Percentiles rank a stretch among this genome's conserved stretches.
These are phyloP conservation scores for Rickenella mellea DNA, from an alignment of 768 basidiomycete genomes.

Conservation along the genomic window DNA sequence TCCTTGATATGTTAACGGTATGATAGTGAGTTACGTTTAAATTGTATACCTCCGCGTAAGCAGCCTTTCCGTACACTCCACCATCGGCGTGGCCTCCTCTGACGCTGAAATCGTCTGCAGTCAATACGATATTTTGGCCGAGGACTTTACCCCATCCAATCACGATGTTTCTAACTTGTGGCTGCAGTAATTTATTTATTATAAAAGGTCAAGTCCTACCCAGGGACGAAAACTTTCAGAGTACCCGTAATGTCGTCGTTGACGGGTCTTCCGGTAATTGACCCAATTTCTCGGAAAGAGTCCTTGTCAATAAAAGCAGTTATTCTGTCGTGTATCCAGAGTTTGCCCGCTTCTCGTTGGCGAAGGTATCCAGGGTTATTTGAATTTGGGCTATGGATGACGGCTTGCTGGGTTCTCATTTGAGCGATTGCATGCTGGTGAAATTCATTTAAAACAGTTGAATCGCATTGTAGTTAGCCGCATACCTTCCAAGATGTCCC, in stretches of 20 bases:
- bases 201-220: not conserved
- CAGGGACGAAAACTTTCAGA: constrained; percentile 6
- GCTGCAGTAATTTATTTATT: not conserved
- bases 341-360: constrained; percentile 10
- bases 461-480: too few species aligned
- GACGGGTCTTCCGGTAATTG: constrained; percentile 8
- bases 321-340: constrained; percentile 11
- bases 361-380: constrained; percentile 6
- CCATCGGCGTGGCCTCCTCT: constrained; percentile 11
- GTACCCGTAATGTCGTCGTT: constrained; percentile 6
- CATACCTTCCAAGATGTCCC: too few species aligned
- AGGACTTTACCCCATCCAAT: constrained; percentile 8
- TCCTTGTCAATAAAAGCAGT: constrained; percentile 7
- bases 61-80: constrained; percentile 10
- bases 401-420: not conserved
- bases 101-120: constrained; percentile 12
- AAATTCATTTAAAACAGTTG: too few species aligned
- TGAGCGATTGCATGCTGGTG: constrained; percentile 4
- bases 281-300: constrained; percentile 10
- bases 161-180: constrained; percentile 9
- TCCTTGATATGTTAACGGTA: too few species aligned
- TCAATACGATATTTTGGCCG: constrained; percentile 6
- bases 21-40: too few species aligned
- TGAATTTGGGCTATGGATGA: constrained; percentile 4
- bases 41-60: constrained; percentile 6